Evolutionary conservation across 352 stramenopile genomes (phyloP).

Genomic region (Blastocystis sp.): DNA sequence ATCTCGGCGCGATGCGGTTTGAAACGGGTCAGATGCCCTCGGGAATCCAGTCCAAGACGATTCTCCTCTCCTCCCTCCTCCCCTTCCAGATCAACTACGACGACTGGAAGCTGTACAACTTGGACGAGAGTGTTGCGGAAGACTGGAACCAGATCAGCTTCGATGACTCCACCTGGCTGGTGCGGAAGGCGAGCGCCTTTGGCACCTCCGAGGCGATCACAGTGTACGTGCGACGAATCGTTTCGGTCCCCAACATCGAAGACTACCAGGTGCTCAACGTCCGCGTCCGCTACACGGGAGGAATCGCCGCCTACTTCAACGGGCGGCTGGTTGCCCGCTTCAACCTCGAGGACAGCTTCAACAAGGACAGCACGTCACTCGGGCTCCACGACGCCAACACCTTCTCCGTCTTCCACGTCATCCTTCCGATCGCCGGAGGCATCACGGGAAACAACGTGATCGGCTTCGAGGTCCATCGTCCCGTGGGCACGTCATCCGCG

Average conservation of each 20-base stretch:
- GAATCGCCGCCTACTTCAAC: conserved; percentile 37
- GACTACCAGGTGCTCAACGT: conserved; percentile 27
- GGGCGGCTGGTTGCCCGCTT: background rate
- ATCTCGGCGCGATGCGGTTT: background rate
- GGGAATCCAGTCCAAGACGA: background rate
- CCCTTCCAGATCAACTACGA: background rate
- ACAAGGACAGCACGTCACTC: background rate
- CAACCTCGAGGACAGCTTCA: background rate
- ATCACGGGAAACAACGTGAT: conserved; percentile 12
- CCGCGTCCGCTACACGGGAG: background rate
- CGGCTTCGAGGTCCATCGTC: conserved; percentile 3
- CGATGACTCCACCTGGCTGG: conserved; percentile 12
- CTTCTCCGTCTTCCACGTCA: background rate
- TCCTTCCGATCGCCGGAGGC: background rate
- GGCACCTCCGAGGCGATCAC: background rate
- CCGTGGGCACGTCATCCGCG: background rate
- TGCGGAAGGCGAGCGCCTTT: background rate
- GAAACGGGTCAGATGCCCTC: conserved; percentile 5
- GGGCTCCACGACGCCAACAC: background rate
- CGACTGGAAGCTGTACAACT: background rate
- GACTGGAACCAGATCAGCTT: background rate
- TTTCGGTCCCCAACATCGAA: background rate
- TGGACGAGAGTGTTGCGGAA: background rate
- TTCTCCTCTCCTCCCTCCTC: background rate
- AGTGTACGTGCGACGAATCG: background rate